These are phyloP conservation scores for Aureobasidium subglaciale DNA, from an alignment of 2,329 filamentous ascomycete species.

Conservation along the genomic window DNA sequence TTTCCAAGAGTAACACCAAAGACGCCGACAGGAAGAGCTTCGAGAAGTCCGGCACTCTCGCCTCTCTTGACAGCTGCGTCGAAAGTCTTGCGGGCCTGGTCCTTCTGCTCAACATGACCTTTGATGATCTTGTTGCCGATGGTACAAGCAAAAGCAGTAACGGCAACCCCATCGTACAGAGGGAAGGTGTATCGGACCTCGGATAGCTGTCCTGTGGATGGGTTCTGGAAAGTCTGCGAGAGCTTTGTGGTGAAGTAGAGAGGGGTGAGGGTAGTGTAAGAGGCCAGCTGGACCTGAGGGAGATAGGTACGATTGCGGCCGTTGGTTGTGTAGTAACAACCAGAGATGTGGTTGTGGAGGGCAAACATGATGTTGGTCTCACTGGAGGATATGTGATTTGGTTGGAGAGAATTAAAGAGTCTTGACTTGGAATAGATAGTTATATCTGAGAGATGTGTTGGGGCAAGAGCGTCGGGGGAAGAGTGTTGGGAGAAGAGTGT, in stretches of 20 bases:
- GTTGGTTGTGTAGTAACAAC: slow-evolving; percentile 23
- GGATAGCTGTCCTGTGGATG: slow-evolving; percentile 39
- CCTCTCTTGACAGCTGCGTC: slow-evolving; percentile 51
- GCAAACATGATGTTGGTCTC: not conserved
- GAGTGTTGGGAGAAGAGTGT: no score
- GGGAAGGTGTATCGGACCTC: slow-evolving; percentile 63
- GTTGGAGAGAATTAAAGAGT: not conserved
- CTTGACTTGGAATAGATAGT: not conserved
- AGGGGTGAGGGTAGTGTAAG: slow-evolving; percentile 55
- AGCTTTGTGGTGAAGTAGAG: slow-evolving; percentile 46
- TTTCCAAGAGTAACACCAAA: slow-evolving; percentile 65
- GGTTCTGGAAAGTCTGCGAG: slow-evolving; percentile 57
- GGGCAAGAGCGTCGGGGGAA: no score
- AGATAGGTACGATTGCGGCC: slow-evolving; percentile 38
- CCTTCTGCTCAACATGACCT: slow-evolving; percentile 60
- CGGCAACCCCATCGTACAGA: slow-evolving; percentile 63
- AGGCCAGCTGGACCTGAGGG: slow-evolving; percentile 51
- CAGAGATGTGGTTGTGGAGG: slow-evolving; percentile 23
- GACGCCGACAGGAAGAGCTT: slow-evolving; percentile 57
- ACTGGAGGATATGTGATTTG: not conserved
- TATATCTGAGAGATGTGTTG: no score
- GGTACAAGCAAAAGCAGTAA: slow-evolving; percentile 60
- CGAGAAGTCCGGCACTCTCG: slow-evolving; percentile 57
- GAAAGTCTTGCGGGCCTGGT: slow-evolving; percentile 54
- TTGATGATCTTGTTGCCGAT: slow-evolving; percentile 54